Conservation (phyloP, 2,329 filamentous ascomycete genomes). For the Cytospora paraplurivora region DNA sequence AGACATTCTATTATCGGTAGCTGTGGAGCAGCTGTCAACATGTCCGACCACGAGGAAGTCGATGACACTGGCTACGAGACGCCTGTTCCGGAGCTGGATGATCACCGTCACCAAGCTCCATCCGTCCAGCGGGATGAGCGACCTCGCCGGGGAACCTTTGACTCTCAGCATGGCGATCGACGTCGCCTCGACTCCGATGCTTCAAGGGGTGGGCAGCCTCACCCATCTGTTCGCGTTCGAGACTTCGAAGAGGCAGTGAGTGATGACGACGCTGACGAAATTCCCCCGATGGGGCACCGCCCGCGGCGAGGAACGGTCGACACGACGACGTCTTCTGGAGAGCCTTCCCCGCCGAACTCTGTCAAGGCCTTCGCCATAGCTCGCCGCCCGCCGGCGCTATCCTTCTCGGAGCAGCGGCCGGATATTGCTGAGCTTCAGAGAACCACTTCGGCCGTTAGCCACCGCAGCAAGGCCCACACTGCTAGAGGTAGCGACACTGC, state of each 20-base stretch:
- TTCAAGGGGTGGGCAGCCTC: conserved; percentile 43
- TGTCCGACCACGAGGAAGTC: conserved; percentile 69
- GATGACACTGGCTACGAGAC: conserved; percentile 69
- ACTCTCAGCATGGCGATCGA: conserved; percentile 62
- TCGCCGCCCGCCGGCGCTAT: conserved; percentile 74
- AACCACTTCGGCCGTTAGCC: conserved; percentile 68
- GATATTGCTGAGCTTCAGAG: conserved; percentile 62
- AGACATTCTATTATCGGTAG: conserved; percentile 20
- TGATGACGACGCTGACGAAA: conserved; percentile 67
- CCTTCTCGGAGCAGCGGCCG: conserved; percentile 50
- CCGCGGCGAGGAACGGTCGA: conserved; percentile 60
- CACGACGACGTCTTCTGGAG: conserved; percentile 60
- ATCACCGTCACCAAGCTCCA: conserved; percentile 66
- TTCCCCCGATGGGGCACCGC: conserved; percentile 47
- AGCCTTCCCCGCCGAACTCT: conserved; percentile 88
- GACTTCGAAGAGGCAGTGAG: conserved; percentile 87
- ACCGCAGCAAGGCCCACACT: conserved; percentile 59
- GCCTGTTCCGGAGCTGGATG: conserved; percentile 80
- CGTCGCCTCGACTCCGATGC: conserved; percentile 39
- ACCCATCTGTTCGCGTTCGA: conserved; percentile 59
- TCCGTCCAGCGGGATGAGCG: conserved; percentile 63
- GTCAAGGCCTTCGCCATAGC: conserved; percentile 96
- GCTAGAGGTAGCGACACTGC: conserved; percentile 61
- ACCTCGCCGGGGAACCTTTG: conserved; percentile 71
- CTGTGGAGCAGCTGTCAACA: conserved; percentile 54